phyloP scores from a whole-genome alignment of 2,329 filamentous ascomycete genomes.

The Akanthomyces dipterigenus region DNA sequence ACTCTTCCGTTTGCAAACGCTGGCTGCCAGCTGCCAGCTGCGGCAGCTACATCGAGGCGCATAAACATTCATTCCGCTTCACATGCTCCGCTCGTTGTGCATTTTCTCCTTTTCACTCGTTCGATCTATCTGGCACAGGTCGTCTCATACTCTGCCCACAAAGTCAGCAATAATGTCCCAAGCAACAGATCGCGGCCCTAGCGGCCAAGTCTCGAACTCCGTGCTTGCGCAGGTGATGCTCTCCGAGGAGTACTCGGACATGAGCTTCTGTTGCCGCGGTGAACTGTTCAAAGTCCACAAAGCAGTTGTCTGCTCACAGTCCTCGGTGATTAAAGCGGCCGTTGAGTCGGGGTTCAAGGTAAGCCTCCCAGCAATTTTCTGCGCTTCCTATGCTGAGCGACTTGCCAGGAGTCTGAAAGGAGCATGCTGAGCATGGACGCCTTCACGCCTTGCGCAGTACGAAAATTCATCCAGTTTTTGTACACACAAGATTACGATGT shows the following conservation, averaged over 20 bases:
- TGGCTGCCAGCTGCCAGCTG: too few relatives aligned
- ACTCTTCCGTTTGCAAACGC: too few relatives aligned
- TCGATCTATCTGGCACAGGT: too few relatives aligned
- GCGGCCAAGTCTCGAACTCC: neutral
- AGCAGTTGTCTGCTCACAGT: neutral
- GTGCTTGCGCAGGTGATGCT: neutral
- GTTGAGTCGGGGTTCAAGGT: neutral
- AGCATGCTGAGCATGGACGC: neutral
- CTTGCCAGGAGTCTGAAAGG: neutral
- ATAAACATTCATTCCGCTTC: too few relatives aligned
- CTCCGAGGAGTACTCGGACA: neutral
- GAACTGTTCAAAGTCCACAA: conserved; percentile 10
- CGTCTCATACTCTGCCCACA: neutral
- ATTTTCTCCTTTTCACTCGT: too few relatives aligned
- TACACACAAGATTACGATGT: neutral
- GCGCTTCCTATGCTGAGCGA: neutral
- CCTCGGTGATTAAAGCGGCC: neutral
- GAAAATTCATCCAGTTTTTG: neutral
- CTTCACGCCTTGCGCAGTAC: neutral
- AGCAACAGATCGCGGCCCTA: neutral
- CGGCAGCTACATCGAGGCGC: too few relatives aligned
- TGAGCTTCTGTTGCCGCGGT: neutral
- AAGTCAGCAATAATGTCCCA: neutral
- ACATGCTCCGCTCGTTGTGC: too few relatives aligned
- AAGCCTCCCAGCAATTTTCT: neutral